Base-by-base conservation (phyloP, 1,284 basidiomycete genomes). In the Apiotrichum veenhuisii region DNA sequence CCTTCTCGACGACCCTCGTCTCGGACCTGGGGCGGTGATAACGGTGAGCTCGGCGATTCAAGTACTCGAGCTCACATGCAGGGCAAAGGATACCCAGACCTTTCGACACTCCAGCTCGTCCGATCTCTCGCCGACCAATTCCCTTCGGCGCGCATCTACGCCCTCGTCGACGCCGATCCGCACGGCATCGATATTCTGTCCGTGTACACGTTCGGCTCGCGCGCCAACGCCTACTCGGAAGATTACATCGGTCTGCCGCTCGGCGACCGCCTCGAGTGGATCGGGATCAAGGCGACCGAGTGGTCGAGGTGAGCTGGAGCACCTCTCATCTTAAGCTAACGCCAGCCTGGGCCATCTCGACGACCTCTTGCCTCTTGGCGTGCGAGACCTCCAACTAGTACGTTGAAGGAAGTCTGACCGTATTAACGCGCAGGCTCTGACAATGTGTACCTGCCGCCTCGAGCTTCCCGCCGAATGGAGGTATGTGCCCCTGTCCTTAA, bases 11-110 rank as follows among this genome's bases (percentile, higher is more conserved):
- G 78, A 78, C 23, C 70, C 82, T 57, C 70, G 61, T 7, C 43
- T 71, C 1, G 70, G 69, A 0, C 48, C 52, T 1, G 76, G 73
- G 0, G 63, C 71, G 0, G 20, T 78, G 4, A 50, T 77, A 36
- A 77, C 76, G 0, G 76, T 73, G 15, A 62, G 74, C 26, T 59
- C 23, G 5, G 10, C 38, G 12, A 2, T 44, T 81, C 36, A 47
- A 18, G n/a, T 25, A 2, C 14, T 2, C 9, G 9, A 52, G 27
- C 54, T 58, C 23, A 58, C 46, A n/a, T 12, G 10, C 65, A 93
- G 91, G 93, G 93, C 2, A 95, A 95, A 75, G 93, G 93, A 1
- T 96, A 94, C 74, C 92, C 93, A 0, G 93, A 96, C 68, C 73
- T 95, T 1, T 86, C 91, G 1, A 94, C 93, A 1, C 83, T 91